Conservation (phyloP, 1,284 basidiomycete species). For the Agroathelia rolfsii region DNA sequence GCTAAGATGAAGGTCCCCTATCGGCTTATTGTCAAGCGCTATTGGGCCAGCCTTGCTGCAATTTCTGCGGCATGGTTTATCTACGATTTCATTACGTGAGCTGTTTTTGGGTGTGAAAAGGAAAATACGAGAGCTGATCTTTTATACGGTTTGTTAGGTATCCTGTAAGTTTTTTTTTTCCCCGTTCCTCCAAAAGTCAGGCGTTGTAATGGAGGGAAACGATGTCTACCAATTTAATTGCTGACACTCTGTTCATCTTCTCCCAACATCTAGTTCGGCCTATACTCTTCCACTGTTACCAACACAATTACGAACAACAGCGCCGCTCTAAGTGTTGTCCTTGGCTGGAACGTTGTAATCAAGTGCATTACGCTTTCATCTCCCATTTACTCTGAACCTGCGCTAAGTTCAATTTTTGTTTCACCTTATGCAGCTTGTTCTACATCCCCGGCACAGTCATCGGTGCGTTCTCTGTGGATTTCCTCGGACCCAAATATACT, state of each 20-base stretch:
- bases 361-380: slow-evolving; percentile 37
- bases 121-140: too few species aligned
- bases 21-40: slow-evolving; percentile 69
- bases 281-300: slow-evolving; percentile 78
- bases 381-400: not conserved
- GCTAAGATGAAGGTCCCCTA: slow-evolving; percentile 69
- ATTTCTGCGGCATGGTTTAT: slow-evolving; percentile 77
- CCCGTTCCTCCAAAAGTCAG: too few species aligned
- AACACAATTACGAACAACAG: slow-evolving; percentile 50
- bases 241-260: slow-evolving; percentile 7
- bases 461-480: slow-evolving; percentile 74
- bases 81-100: slow-evolving; percentile 73
- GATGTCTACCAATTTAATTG: slow-evolving; percentile 4
- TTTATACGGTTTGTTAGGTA: slow-evolving; percentile 32
- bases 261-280: slow-evolving; percentile 65
- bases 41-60: slow-evolving; percentile 61
- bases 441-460: slow-evolving; percentile 71
- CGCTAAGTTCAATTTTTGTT: slow-evolving; percentile 4
- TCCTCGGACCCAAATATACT: slow-evolving; percentile 64
- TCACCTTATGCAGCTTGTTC: slow-evolving; percentile 42
- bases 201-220: too few species aligned
- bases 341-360: slow-evolving; percentile 73
- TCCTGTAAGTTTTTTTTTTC: slow-evolving; percentile 33
- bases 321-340: slow-evolving; percentile 42
- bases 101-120: too few species aligned